Conservation (phyloP, 2,329 filamentous ascomycete species). For the Penicillium sp. region DNA sequence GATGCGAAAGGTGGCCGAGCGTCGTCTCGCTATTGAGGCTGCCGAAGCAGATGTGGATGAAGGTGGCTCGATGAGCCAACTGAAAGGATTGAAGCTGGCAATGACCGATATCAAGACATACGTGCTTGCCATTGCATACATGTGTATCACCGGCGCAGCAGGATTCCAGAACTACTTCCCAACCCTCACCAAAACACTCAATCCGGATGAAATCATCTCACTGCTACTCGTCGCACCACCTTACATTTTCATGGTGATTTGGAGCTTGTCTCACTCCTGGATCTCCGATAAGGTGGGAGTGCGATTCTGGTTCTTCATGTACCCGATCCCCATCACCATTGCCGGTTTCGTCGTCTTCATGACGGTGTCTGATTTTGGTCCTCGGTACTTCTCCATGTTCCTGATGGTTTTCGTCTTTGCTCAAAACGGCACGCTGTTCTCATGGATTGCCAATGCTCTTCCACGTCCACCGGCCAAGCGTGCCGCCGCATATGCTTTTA, state of each 20-base stretch:
- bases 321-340: slow-evolving; percentile 49
- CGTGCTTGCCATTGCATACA: slow-evolving; percentile 41
- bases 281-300: slow-evolving; percentile 43
- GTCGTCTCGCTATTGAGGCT: slow-evolving; percentile 48
- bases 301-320: slow-evolving; percentile 50
- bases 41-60: slow-evolving; percentile 47
- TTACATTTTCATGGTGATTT: slow-evolving; percentile 51
- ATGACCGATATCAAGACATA: slow-evolving; percentile 49
- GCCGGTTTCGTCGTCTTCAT: slow-evolving; percentile 52
- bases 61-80: slow-evolving; percentile 43
- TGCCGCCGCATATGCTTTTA: slow-evolving; percentile 51
- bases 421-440: slow-evolving; percentile 27
- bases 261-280: slow-evolving; percentile 42
- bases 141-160: slow-evolving; percentile 43
- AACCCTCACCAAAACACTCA: slow-evolving; percentile 45
- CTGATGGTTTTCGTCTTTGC: slow-evolving; percentile 53
- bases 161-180: slow-evolving; percentile 56
- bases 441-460: slow-evolving; percentile 47
- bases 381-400: slow-evolving; percentile 53
- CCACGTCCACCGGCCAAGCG: slow-evolving; percentile 51
- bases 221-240: slow-evolving; percentile 50
- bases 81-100: slow-evolving; percentile 48
- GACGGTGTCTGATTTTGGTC: slow-evolving; percentile 47
- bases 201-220: slow-evolving; percentile 43
- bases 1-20: slow-evolving; percentile 44